Conservation (phyloP, 2,329 filamentous ascomycete genomes). For the Clonostachys rhizophaga region DNA sequence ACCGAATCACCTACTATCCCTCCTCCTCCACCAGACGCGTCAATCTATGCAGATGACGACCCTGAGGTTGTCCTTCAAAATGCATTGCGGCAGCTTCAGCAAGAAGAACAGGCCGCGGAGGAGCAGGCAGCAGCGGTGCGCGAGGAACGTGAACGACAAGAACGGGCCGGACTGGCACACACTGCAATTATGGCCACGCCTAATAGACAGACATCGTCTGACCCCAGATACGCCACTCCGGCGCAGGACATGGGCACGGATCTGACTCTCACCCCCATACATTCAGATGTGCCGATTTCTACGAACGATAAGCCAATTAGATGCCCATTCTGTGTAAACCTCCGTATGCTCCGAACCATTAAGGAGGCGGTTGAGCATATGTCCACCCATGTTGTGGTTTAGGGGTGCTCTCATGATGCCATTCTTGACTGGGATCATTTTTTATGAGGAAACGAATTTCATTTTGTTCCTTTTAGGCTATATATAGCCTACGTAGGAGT, state of each 20-base stretch:
- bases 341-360: conserved; percentile 54
- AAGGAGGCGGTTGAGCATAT: conserved; percentile 60
- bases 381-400: conserved; percentile 57
- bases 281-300: conserved; percentile 40
- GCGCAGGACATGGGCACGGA: conserved; percentile 29
- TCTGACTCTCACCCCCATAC: conserved; percentile 50
- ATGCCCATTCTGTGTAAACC: conserved; percentile 58
- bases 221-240: conserved; percentile 24
- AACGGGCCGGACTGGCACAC: conserved; percentile 18
- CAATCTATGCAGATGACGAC: conserved; percentile 45
- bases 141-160: conserved; percentile 45
- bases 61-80: conserved; percentile 55
- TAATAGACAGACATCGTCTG: conserved; percentile 16
- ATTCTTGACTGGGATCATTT: too few relatives aligned
- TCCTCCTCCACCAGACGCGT: conserved; percentile 22
- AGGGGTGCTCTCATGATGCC: conserved; percentile 2
- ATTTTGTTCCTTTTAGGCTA: too few relatives aligned
- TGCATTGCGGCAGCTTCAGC: conserved; percentile 52
- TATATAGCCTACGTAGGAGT: too few relatives aligned
- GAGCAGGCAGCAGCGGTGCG: conserved; percentile 50
- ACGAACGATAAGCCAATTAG: conserved; percentile 44
- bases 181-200: conserved; percentile 25
- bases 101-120: conserved; percentile 54
- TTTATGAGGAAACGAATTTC: too few relatives aligned
- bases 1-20: conserved; percentile 8